A percentile compares a stretch with the other conserved stretches of the same genome.
phyloP scores from a whole-genome alignment of 257 asterid species.

The Mentha longifolia region DNA sequence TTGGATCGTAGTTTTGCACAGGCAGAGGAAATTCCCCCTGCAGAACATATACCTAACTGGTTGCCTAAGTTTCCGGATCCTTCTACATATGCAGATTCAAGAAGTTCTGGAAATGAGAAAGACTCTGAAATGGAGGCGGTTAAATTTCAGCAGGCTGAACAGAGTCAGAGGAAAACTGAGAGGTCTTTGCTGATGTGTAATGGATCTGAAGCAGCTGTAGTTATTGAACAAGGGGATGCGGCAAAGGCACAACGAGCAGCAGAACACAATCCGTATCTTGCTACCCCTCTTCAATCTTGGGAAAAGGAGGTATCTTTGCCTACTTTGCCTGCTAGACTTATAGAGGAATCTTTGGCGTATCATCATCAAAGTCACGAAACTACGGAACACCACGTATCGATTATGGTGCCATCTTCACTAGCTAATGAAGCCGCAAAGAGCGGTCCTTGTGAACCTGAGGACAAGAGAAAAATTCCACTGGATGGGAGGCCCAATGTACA shows the following conservation, averaged over 20 bases:
- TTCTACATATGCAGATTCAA: slow-evolving; percentile 39
- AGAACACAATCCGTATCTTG: slow-evolving; percentile 70
- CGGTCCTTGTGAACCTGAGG: slow-evolving; percentile 41
- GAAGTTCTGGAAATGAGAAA: slow-evolving; percentile 38
- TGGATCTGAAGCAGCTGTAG: slow-evolving; percentile 51
- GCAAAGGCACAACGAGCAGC: slow-evolving; percentile 46
- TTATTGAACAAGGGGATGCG: slow-evolving; percentile 45
- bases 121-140: slow-evolving; percentile 36
- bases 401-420: slow-evolving; percentile 46
- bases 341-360: slow-evolving; percentile 40
- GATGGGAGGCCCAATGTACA: slow-evolving; percentile 58
- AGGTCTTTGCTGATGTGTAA: slow-evolving; percentile 43
- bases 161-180: slow-evolving; percentile 42
- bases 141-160: slow-evolving; percentile 42
- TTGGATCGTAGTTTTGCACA: slow-evolving; percentile 50
- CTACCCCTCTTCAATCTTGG: slow-evolving; percentile 61
- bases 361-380: slow-evolving; percentile 36
- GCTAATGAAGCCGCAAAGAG: slow-evolving; percentile 42
- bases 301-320: slow-evolving; percentile 64
- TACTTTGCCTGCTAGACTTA: slow-evolving; percentile 54
- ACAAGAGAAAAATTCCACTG: slow-evolving; percentile 44
- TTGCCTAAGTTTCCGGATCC: slow-evolving; percentile 62
- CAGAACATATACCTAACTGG: slow-evolving; percentile 75
- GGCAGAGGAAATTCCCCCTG: slow-evolving; percentile 51
- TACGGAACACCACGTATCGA: slow-evolving; percentile 42